Evolutionary conservation across 495 filamentous ascomycete species (phyloP), one percentile per base, ranked within the genome.

Genomic region (Lepraria neglecta): DNA sequence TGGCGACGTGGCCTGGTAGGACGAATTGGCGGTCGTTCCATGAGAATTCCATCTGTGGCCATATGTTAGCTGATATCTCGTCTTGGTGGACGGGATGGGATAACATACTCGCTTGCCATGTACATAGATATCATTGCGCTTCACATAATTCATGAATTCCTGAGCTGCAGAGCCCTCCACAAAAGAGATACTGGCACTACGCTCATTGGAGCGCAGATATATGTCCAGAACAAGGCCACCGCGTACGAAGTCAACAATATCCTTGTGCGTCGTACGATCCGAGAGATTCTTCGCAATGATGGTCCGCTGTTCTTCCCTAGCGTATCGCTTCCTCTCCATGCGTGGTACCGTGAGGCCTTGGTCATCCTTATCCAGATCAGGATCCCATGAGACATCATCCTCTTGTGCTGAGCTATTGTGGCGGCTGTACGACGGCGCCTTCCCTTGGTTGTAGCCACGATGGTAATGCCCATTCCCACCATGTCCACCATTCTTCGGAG

Each of bases 11-110:
- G 2, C 76, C 76, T 1, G 83, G 81, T 12, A 92, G 73, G 40
- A 81, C 77, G 67, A 87, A 92, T 71, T 91, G 89, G 3, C 86
- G 82, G 55, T 90, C 84, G 47, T 79, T 83, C 88, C 88, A 92
- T 33, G 76, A 75, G 56, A 87, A 76, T 30, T 88, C 84, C 59
- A 89, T 71, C 88, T 91, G 58, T 38, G 5, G n/a, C 19, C 12
- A 35, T 58, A 28, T 62, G 69, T 70, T 52, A 68, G 65, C 52
- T 69, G 71, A 58, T 55, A 57, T 19, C 44, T 19, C 28, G 9
- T 14, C 50, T 14, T 45, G 33, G 28, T 21, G 56, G 51, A 40
- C 14, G 24, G 21, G 15, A 57, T 50, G 50, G 6, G 56, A 17
- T 35, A 33, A 75, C 80, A 70, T 72, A 95, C 90, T 62, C 84